Conservation (phyloP, 495 filamentous ascomycete genomes). For the Cercophora newfieldiana region DNA sequence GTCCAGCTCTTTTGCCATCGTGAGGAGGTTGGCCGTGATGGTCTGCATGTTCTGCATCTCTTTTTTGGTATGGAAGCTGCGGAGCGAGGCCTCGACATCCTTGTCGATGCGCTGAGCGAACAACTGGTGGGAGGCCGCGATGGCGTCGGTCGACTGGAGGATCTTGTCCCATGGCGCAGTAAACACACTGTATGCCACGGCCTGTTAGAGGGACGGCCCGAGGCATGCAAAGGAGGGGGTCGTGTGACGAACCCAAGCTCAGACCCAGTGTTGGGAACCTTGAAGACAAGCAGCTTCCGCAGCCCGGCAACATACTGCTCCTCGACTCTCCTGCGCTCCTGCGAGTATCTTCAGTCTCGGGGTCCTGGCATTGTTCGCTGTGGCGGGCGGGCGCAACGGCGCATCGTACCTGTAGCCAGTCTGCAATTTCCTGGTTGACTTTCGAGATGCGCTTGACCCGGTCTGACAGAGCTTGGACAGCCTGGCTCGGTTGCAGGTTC, state of each 20-base stretch:
- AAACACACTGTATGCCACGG: slow-evolving; percentile 67
- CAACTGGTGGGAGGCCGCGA: slow-evolving; percentile 80
- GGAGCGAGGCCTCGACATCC: slow-evolving; percentile 85
- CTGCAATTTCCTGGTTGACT: slow-evolving; percentile 88
- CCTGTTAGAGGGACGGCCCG: slow-evolving; percentile 18
- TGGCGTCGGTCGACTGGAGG: slow-evolving; percentile 70
- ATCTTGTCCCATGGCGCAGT: slow-evolving; percentile 91
- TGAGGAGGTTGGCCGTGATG: slow-evolving; percentile 76
- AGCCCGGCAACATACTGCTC: slow-evolving; percentile 85
- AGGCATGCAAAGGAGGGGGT: slow-evolving; percentile 9
- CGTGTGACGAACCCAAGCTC: slow-evolving; percentile 73
- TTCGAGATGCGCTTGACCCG: slow-evolving; percentile 83
- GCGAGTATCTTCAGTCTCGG: slow-evolving; percentile 29
- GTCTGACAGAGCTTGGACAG: slow-evolving; percentile 80
- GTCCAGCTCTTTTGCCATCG: slow-evolving; percentile 83
- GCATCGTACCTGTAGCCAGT: slow-evolving; percentile 86
- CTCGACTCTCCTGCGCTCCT: slow-evolving; percentile 94
- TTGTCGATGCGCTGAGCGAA: slow-evolving; percentile 84
- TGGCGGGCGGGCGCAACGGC: background rate
- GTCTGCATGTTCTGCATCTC: slow-evolving; percentile 85
- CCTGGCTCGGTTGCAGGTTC: slow-evolving; percentile 79
- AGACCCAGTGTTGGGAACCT: slow-evolving; percentile 66
- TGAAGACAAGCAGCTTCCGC: slow-evolving; percentile 74
- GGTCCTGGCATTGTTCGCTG: slow-evolving; percentile 2
- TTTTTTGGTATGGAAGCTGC: slow-evolving; percentile 65